These are phyloP conservation scores for Rhynchosporium secalis DNA, from an alignment of 2,329 filamentous ascomycete genomes.

Conservation along the genomic window DNA sequence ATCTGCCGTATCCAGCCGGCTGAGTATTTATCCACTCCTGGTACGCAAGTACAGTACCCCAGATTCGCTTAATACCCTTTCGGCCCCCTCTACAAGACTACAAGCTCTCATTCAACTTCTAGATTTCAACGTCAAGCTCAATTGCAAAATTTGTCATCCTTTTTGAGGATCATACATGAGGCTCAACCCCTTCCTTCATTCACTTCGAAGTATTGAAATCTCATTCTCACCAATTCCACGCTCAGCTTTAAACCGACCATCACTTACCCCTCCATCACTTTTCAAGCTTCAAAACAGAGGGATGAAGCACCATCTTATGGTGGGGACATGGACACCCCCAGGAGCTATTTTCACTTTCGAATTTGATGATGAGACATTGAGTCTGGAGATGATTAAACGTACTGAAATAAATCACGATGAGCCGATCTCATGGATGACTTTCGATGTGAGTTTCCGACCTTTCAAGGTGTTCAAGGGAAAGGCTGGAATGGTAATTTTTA, in stretches of 20 bases:
- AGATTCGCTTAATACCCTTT: slow-evolving; percentile 5
- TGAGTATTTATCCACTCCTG: not conserved
- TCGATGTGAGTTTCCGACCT: slow-evolving; percentile 61
- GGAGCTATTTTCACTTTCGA: slow-evolving; percentile 87
- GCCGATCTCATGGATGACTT: slow-evolving; percentile 92
- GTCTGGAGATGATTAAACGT: slow-evolving; percentile 73
- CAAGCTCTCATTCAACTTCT: not conserved
- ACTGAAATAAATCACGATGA: slow-evolving; percentile 80
- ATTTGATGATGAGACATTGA: slow-evolving; percentile 80
- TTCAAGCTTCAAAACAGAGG: slow-evolving; percentile 5
- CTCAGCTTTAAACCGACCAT: not conserved
- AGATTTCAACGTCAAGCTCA: not conserved
- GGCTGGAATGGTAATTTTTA: not conserved
- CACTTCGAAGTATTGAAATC: not conserved
- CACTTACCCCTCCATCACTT: not conserved
- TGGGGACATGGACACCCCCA: slow-evolving; percentile 87
- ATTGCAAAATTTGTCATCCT: not conserved
- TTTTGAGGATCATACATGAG: not conserved
- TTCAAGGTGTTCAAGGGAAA: not conserved
- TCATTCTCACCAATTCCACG: not conserved
- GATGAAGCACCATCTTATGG: slow-evolving; percentile 89
- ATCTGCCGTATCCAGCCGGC: slow-evolving; percentile 7
- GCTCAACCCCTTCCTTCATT: too few species aligned
- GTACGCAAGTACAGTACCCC: not conserved
- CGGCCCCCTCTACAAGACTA: not conserved